Base-by-base conservation (phyloP, 495 filamentous ascomycete species). In the Daldinia caldariorum region DNA sequence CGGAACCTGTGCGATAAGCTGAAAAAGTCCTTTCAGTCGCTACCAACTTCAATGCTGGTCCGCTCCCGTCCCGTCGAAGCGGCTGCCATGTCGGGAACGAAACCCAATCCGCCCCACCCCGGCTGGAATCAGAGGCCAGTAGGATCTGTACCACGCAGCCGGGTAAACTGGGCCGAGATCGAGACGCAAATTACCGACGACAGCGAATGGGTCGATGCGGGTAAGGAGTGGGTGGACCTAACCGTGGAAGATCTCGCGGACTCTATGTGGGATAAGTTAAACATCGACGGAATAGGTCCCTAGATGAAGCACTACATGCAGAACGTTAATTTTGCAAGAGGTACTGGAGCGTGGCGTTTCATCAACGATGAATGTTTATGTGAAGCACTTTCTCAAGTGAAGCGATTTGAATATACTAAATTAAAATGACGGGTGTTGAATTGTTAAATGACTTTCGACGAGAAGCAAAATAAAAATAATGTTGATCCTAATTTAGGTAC, bases 1-100 rank as follows among this genome's bases (percentile, higher is more conserved):
- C 79, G 74, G n/a, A 84, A 82, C 67, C 85, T 90, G 60, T 87
- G 86, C 38, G 82, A 71, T 22, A 38, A 3, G 32, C 20, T 64
- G 13, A 20, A 6, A 2, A 0, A 0, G 20, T 37, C 38, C 3
- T 66, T 56, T 53, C 7, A 13, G 31, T 2, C 5, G 5, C 10
- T 54, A 16, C 64, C 57, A 14, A 6, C 34, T 14, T 56, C 53
- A 31, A 1, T 41, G 29, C 35, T 38, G 2, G 13, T 4, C 20
- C 18, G 37, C 55, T 14, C 34, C 12, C 34, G 18, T 12, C 0
- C 4, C 10, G 1, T 32, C 13, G 55, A 39, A 22, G 18, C 43
- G 1, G 5, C 12, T 14, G 32, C n/a, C n/a, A 16, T n/a, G 34
- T 6, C 34, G 5, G 31, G 50, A 1, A 29, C 8, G 2, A 50